Conservation (phyloP, 1,284 basidiomycete species). For the Agroathelia rolfsii region DNA sequence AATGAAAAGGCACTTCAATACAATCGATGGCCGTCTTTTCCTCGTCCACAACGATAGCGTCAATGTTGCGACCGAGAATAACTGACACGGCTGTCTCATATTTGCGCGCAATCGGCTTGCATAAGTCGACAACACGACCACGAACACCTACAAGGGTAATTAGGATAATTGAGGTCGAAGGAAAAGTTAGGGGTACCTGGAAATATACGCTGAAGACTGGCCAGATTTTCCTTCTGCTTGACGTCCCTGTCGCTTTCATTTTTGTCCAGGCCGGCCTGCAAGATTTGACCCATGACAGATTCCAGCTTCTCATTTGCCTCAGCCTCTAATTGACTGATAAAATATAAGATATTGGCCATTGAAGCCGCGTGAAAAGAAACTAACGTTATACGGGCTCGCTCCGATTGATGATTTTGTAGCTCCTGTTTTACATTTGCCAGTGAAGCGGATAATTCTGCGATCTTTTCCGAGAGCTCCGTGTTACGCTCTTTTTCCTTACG, state of each 20-base stretch:
- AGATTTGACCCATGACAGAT: conserved; percentile 73
- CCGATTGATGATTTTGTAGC: conserved; percentile 65
- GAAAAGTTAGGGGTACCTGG: conserved; percentile 43
- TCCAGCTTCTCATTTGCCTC: conserved; percentile 89
- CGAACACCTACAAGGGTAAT: conserved; percentile 52
- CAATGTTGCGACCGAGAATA: conserved; percentile 91
- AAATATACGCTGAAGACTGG: conserved; percentile 79
- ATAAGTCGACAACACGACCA: conserved; percentile 86
- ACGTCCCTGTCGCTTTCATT: conserved; percentile 80
- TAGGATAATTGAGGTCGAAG: background rate
- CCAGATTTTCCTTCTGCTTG: conserved; percentile 78
- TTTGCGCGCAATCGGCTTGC: conserved; percentile 87
- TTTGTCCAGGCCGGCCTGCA: conserved; percentile 82
- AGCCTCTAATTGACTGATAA: conserved; percentile 68
- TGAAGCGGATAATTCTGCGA: conserved; percentile 42
- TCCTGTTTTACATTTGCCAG: conserved; percentile 56
- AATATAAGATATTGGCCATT: background rate
- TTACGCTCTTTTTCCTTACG: conserved; percentile 45
- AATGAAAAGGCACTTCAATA: conserved; percentile 60
- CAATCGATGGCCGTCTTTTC: conserved; percentile 97
- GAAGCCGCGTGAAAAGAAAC: conserved; percentile 16
- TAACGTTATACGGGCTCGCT: conserved; percentile 63
- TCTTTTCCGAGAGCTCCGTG: conserved; percentile 53
- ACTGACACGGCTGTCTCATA: conserved; percentile 93
- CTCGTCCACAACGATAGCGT: conserved; percentile 92